Conservation (phyloP, 2,329 filamentous ascomycete genomes). For the Alternaria rosae region DNA sequence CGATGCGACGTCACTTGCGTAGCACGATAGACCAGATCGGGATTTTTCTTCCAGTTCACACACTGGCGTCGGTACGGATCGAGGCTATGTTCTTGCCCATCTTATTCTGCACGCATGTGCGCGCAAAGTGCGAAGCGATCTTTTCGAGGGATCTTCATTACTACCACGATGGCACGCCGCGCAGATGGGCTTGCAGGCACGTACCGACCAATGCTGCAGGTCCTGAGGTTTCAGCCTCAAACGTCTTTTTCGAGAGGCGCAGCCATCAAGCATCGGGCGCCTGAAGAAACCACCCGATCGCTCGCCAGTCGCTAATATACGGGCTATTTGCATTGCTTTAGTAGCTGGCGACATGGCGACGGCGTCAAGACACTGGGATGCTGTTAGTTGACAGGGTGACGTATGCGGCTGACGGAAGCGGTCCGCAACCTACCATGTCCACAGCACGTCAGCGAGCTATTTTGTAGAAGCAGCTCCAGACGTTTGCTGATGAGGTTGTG, state of each 20-base stretch:
- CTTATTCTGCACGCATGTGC: neutral
- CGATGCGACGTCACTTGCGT: neutral
- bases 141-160: neutral
- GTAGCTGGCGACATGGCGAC: neutral
- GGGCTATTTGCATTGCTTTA: neutral
- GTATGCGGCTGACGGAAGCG: neutral
- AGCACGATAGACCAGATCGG: neutral
- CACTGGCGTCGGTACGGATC: neutral
- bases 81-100: neutral
- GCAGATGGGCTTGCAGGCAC: neutral
- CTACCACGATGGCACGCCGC: neutral
- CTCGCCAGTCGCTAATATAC: neutral
- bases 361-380: neutral
- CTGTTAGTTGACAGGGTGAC: neutral
- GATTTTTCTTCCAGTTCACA: neutral
- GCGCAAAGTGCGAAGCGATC: neutral
- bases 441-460: neutral
- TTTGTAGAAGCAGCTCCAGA: neutral
- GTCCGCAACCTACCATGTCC: neutral
- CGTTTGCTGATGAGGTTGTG: neutral
- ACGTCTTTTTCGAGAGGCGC: slow-evolving; percentile 5
- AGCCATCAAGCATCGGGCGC: neutral
- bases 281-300: neutral
- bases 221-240: slow-evolving; percentile 15
- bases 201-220: neutral